Evolutionary conservation across 805 yeast genomes (phyloP).

Genomic region (Nakazawaea sp.): DNA sequence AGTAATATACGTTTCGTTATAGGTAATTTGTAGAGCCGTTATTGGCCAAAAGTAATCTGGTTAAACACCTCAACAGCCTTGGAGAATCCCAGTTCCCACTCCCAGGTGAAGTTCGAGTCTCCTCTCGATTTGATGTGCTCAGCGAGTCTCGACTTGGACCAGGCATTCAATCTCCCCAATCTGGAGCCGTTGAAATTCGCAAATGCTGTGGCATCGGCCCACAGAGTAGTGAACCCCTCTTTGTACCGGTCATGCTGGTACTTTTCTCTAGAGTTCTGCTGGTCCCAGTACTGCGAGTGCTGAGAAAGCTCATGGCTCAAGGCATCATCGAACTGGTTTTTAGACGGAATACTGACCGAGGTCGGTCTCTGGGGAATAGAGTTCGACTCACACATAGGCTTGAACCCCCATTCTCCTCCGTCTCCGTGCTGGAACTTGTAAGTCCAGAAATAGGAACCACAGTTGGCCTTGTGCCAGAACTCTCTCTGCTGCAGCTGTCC

Average conservation of each 20-base stretch:
- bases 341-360: conserved; percentile 28
- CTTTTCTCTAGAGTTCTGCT: conserved; percentile 44
- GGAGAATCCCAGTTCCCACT: conserved; percentile 82
- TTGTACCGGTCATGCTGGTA: conserved; percentile 78
- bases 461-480: conserved; percentile 45
- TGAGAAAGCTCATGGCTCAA: conserved; percentile 28
- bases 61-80: conserved; percentile 46
- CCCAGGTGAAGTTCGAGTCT: conserved; percentile 61
- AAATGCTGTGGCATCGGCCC: conserved; percentile 69
- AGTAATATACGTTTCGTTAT: too few species aligned
- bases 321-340: conserved; percentile 32
- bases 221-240: conserved; percentile 72
- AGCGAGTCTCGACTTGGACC: conserved; percentile 53
- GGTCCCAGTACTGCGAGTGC: conserved; percentile 68
- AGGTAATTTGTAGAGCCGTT: too few species aligned
- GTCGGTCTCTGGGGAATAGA: conserved; percentile 34
- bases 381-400: conserved; percentile 64
- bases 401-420: conserved; percentile 97
- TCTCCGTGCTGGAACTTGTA: conserved; percentile 79
- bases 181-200: conserved; percentile 61
- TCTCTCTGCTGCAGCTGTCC: conserved; percentile 50
- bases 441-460: conserved; percentile 89
- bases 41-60: not conserved
- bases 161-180: conserved; percentile 67
- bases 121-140: conserved; percentile 61